Evolutionary conservation across 257 asterid species (phyloP).

Genomic region (Solanum peruvianum): DNA sequence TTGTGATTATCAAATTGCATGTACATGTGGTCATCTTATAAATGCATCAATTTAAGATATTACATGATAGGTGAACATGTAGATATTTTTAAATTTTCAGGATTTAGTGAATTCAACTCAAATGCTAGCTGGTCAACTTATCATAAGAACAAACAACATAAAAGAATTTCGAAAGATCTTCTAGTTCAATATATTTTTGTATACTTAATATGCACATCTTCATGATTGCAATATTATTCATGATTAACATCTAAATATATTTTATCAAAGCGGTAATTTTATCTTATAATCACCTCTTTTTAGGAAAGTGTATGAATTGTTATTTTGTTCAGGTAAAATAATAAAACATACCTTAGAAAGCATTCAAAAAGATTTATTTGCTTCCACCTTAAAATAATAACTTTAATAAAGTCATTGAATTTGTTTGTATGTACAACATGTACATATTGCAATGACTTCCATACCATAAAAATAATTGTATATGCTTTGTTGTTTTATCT

Average conservation of each 20-base stretch:
- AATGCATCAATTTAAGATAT: neutral
- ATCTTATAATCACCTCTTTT: neutral
- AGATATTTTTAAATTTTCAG: no score
- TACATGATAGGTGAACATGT: neutral
- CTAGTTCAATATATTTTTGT: no score
- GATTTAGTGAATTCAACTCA: no score
- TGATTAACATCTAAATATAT: neutral
- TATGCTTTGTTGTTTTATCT: neutral
- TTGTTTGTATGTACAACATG: no score
- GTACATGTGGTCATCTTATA: no score
- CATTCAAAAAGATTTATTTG: neutral
- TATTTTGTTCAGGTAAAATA: neutral
- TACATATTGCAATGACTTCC: no score
- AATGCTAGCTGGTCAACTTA: no score
- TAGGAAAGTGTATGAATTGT: no score
- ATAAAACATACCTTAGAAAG: no score
- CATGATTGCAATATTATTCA: neutral
- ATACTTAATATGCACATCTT: neutral
- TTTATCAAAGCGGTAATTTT: neutral
- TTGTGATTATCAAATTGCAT: neutral
- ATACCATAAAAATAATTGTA: no score
- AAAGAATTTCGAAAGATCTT: neutral
- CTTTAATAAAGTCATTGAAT: neutral
- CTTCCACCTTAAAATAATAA: neutral
- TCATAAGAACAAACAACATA: neutral